Percentiles rank a stretch among this genome's conserved stretches.
Conservation (phyloP, 495 filamentous ascomycete genomes). For the Aspergillus asperescens region DNA sequence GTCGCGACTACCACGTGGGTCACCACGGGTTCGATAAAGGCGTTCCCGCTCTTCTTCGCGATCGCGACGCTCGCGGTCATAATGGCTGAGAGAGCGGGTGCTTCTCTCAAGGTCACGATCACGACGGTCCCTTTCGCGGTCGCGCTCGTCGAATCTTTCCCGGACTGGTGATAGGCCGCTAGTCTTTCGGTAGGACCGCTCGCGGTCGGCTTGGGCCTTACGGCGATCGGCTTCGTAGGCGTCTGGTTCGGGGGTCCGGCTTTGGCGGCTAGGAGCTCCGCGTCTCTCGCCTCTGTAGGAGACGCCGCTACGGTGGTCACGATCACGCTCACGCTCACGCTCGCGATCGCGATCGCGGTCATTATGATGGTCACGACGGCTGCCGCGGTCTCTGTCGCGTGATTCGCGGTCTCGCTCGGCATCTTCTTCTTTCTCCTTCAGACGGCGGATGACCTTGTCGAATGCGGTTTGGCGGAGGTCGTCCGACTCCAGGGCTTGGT, state of each 20-base stretch:
- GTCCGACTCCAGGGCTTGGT: conserved; percentile 71
- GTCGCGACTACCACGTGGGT: conserved; percentile 66
- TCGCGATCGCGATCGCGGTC: conserved; percentile 58
- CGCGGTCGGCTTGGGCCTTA: conserved; percentile 79
- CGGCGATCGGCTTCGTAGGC: conserved; percentile 84
- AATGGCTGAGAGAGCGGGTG: conserved; percentile 43
- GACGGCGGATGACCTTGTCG: conserved; percentile 84
- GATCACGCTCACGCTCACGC: conserved; percentile 45
- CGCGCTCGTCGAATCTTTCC: conserved; percentile 53
- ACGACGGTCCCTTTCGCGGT: conserved; percentile 48
- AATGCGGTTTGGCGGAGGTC: conserved; percentile 78
- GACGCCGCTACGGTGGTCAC: conserved; percentile 47
- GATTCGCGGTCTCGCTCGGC: conserved; percentile 62
- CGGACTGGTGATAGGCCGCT: conserved; percentile 54
- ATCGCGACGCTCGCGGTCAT: conserved; percentile 68
- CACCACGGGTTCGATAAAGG: conserved; percentile 74
- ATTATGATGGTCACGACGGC: conserved; percentile 29
- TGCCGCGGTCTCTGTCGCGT: conserved; percentile 48
- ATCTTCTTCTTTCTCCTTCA: conserved; percentile 88
- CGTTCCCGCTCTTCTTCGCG: conserved; percentile 82
- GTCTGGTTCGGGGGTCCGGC: conserved; percentile 78
- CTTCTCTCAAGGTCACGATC: conserved; percentile 54
- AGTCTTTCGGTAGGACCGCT: conserved; percentile 77
- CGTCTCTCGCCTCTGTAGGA: conserved; percentile 49
- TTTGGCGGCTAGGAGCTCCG: conserved; percentile 52